Evolutionary conservation across 495 filamentous ascomycete genomes (phyloP), one percentile per base, ranked within the genome.

Genomic region (Pseudevernia furfuracea): DNA sequence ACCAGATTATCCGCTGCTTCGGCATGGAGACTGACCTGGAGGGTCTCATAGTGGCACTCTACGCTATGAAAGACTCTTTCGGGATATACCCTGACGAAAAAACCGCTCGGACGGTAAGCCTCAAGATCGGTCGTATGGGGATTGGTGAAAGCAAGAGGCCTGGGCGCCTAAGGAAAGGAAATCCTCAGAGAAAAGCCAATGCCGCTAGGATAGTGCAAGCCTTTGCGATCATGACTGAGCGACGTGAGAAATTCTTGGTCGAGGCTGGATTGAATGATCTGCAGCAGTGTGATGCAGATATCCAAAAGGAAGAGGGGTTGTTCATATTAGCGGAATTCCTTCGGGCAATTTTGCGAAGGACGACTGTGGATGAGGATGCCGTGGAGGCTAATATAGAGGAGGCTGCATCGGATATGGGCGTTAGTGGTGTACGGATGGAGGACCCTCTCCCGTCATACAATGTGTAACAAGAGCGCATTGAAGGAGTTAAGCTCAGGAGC

Each of bases 1-100:
- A 86, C 65, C 77, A 79, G 61, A 82, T 87, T 57, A 76, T 85
- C 28, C 76, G 78, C 46, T 80, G 79, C 68, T 83, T 86, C 71
- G 80, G 81, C 63, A 70, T 81, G 2, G 75, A 75, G 1, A 72
- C 77, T 46, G 84, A 87, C 66, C 71, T 84, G n/a, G 66, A 73
- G 4, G 88, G 87, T 53, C 82, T 84, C 30, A 76, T 90, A 21
- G 77, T 89, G 25, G 84, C 86, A 4, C 76, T 86, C 1, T 80
- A 82, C 57, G 77, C 80, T 1, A 75, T 90, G 74, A 75, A 72
- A 61, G 70, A 78, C 25, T 62, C 75, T 1, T 87, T 89, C 66
- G 75, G 75, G 28, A 83, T 84, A 67, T 75, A 74, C 48, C 84
- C 84, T 0, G 77, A 78, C 63, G 72, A 79, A 15, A 68, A 70